These are phyloP conservation scores for Pestalotiopsis sp. DNA, from an alignment of 2,329 filamentous ascomycete genomes.

Conservation along the genomic window DNA sequence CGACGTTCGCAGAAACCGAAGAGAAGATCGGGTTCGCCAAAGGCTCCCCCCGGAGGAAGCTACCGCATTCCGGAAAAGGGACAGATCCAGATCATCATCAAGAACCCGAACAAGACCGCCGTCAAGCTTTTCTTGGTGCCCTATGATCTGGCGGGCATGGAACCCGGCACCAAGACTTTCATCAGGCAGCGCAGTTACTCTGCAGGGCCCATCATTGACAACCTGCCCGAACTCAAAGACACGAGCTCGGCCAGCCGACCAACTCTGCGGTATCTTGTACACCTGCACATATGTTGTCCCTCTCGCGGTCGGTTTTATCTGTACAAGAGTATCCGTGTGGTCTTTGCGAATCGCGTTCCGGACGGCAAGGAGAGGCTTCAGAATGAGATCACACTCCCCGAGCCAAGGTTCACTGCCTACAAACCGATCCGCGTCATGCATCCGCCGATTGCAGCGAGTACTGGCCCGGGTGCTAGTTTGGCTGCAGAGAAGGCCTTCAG, in stretches of 20 bases:
- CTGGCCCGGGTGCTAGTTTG: slow-evolving; percentile 50
- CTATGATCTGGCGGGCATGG: slow-evolving; percentile 91
- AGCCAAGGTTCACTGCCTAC: slow-evolving; percentile 84
- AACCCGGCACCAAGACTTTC: slow-evolving; percentile 92
- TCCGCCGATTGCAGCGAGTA: slow-evolving; percentile 35
- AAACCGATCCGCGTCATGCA: slow-evolving; percentile 66
- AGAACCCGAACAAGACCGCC: slow-evolving; percentile 97
- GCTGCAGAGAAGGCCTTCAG: slow-evolving; percentile 63
- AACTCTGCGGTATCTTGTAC: slow-evolving; percentile 85
- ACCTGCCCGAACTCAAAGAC: slow-evolving; percentile 40
- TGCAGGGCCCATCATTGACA: slow-evolving; percentile 80
- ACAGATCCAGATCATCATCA: slow-evolving; percentile 94
- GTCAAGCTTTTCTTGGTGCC: slow-evolving; percentile 95
- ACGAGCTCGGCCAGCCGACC: slow-evolving; percentile 55
- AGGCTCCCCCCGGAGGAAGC: slow-evolving; percentile 80
- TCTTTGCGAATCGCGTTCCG: slow-evolving; percentile 94
- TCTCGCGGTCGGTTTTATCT: slow-evolving; percentile 83
- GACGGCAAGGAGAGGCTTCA: slow-evolving; percentile 91
- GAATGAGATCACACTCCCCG: slow-evolving; percentile 87
- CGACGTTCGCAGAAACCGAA: slow-evolving; percentile 41
- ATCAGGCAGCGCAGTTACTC: slow-evolving; percentile 94
- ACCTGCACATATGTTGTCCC: slow-evolving; percentile 90
- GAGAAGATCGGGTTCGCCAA: slow-evolving; percentile 60
- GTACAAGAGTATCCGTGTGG: slow-evolving; percentile 89
- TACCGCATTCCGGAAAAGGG: slow-evolving; percentile 94